Evolutionary conservation across 2,329 filamentous ascomycete species (phyloP).

Genomic region (Trichoderma afroharzianum): DNA sequence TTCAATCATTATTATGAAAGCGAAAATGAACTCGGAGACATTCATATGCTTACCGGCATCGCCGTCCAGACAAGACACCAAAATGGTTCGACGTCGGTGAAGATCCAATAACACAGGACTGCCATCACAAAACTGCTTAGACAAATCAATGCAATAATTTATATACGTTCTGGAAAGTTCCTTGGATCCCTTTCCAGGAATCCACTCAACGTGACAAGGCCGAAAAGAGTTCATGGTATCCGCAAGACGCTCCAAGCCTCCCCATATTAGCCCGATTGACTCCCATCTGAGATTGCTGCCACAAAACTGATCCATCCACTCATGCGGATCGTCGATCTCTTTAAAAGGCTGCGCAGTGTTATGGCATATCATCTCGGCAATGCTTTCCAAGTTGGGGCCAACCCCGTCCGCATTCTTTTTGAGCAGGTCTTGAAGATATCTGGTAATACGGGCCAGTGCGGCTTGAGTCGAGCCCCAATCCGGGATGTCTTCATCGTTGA

Average conservation of each 20-base stretch:
- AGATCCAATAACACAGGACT: conserved; percentile 39
- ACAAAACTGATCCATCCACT: conserved; percentile 39
- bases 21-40: neutral
- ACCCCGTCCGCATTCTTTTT: conserved; percentile 21
- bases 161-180: conserved; percentile 13
- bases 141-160: conserved; percentile 15
- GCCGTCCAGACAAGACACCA: conserved; percentile 37
- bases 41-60: conserved; percentile 33
- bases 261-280: conserved; percentile 33
- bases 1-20: neutral
- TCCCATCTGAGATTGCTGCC: conserved; percentile 43
- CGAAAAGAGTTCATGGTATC: neutral
- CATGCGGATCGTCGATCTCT: conserved; percentile 30
- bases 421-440: conserved; percentile 25
- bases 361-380: conserved; percentile 35
- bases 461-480: conserved; percentile 31
- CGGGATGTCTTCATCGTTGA: neutral
- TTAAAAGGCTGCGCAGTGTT: conserved; percentile 39
- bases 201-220: neutral
- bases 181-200: neutral
- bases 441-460: conserved; percentile 28
- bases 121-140: conserved; percentile 24
- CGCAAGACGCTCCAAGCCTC: conserved; percentile 7
- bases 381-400: conserved; percentile 32
- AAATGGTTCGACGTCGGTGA: conserved; percentile 29